phyloP scores from a whole-genome alignment of 1,139 yeast genomes.

The Debaryomyces psychrophilus region DNA sequence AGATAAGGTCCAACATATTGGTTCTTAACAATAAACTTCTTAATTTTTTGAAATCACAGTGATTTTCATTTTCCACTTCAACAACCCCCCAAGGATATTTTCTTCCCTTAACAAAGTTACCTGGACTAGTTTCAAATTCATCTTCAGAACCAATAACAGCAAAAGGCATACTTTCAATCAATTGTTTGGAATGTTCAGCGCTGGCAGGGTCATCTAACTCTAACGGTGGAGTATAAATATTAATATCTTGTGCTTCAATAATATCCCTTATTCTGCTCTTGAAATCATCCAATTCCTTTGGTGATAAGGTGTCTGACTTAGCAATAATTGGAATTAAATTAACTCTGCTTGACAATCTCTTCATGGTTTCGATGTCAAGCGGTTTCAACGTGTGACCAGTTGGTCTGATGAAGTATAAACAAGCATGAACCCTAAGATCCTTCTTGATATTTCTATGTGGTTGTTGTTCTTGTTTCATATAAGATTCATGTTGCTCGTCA shows the following conservation, averaged over 20 bases:
- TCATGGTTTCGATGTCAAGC: conserved; percentile 91
- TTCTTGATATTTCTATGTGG: conserved; percentile 70
- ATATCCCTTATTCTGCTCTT: conserved; percentile 88
- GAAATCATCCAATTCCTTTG: conserved; percentile 77
- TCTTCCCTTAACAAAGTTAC: conserved; percentile 82
- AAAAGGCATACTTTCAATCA: conserved; percentile 92
- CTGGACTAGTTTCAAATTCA: conserved; percentile 76
- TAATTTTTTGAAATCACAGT: conserved; percentile 92
- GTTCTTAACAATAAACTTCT: conserved; percentile 88
- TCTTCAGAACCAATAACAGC: conserved; percentile 91
- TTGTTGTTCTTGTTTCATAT: conserved; percentile 95
- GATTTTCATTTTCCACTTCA: conserved; percentile 93
- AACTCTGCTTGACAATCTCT: conserved; percentile 82
- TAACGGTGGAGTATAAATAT: conserved; percentile 86
- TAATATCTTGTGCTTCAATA: conserved; percentile 88
- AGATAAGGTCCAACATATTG: conserved; percentile 86
- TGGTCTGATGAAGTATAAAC: conserved; percentile 92
- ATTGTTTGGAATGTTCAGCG: conserved; percentile 77
- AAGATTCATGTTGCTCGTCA: conserved; percentile 95
- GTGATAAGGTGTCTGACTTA: conserved; percentile 89
- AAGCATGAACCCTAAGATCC: conserved; percentile 94
- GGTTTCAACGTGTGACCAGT: conserved; percentile 96
- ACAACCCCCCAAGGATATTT: conserved; percentile 98
- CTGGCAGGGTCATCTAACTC: conserved; percentile 74
- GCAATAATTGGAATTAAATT: conserved; percentile 95